These are phyloP conservation scores for Pseudophaeomoniella oleicola DNA, from an alignment of 2,329 filamentous ascomycete genomes.

Conservation along the genomic window DNA sequence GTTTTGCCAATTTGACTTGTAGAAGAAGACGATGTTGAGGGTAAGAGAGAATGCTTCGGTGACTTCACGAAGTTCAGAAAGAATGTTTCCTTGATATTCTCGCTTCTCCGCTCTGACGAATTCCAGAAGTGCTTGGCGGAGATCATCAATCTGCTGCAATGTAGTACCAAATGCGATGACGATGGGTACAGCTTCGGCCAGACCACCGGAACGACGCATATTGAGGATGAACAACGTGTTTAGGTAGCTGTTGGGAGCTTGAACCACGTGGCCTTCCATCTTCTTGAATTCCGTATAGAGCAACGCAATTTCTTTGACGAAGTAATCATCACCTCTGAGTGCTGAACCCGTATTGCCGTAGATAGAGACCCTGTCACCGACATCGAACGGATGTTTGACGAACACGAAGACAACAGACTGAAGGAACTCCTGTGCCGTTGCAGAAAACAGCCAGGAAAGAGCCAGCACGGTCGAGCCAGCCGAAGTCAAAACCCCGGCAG, in stretches of 20 bases:
- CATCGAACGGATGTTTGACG: conserved; percentile 93
- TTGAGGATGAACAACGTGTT: conserved; percentile 93
- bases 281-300: conserved; percentile 98
- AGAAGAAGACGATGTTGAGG: conserved; percentile 90
- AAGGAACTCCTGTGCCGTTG: conserved; percentile 85
- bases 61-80: conserved; percentile 69
- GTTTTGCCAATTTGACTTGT: conserved; percentile 95
- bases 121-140: conserved; percentile 66
- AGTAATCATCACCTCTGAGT: conserved; percentile 79
- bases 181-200: conserved; percentile 75
- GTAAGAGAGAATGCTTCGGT: conserved; percentile 73
- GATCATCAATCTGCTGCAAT: conserved; percentile 63
- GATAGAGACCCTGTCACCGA: conserved; percentile 80
- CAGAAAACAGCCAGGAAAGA: conserved; percentile 81
- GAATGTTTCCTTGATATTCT: conserved; percentile 73
- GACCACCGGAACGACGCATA: conserved; percentile 73
- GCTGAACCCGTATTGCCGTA: conserved; percentile 78
- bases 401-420: conserved; percentile 93
- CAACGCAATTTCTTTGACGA: conserved; percentile 84
- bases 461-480: conserved; percentile 78
- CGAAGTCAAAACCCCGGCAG: conserved; percentile 80
- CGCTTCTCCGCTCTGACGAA: conserved; percentile 78
- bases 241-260: conserved; percentile 85
- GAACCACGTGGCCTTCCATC: conserved; percentile 91
- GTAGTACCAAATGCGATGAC: conserved; percentile 81